phyloP scores from a whole-genome alignment of 345 rosid species.

The rapeseed (Brassica napus) region Da-Ae NC_063448.1:46538501-46539000 shows the following conservation, averaged over 20 bases:
- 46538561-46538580: neutral
- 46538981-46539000: neutral
- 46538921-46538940: neutral
- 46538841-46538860: too few species aligned
- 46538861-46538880: too few species aligned
- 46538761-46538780: neutral
- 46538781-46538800: neutral
- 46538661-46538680: neutral
- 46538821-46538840: neutral
- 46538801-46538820: neutral
- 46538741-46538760: neutral
- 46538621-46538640: constrained; percentile 12
- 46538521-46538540: constrained; percentile 12
- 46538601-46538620: constrained; percentile 6
- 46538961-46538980: neutral
- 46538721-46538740: neutral
- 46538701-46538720: neutral
- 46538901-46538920: neutral
- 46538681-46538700: neutral
- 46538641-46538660: neutral
- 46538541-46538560: constrained; percentile 16
- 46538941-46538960: neutral
- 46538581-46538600: neutral
- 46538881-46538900: neutral
- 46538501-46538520: neutral